Evolutionary conservation across 371 early-diverging fungal genomes (phyloP).

Genomic region (Choanephora cucurbitarum): DNA sequence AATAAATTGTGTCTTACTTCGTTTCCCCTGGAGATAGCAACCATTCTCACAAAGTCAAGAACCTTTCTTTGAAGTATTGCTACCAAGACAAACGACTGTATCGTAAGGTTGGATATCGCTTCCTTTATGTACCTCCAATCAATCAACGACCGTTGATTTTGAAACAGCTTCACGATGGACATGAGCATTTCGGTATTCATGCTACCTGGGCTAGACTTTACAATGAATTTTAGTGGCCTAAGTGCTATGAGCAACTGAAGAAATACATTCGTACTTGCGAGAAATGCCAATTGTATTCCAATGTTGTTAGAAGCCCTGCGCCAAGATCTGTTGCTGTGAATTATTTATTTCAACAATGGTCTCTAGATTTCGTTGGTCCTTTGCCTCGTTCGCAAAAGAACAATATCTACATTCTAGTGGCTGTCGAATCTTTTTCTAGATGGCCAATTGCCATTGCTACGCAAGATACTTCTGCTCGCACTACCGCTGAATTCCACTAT

Average conservation of each 20-base stretch:
- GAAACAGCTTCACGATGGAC: constrained; percentile 12
- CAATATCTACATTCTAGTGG: constrained; percentile 45
- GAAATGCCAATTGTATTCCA: neutral
- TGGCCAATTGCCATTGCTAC: constrained; percentile 45
- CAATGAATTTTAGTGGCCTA: constrained; percentile 7
- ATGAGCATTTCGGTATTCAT: constrained; percentile 11
- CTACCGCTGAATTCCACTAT: constrained; percentile 37
- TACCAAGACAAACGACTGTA: too few relatives aligned
- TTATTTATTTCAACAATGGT: constrained; percentile 30
- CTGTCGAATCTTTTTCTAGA: constrained; percentile 44
- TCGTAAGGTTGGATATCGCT: constrained; percentile 1
- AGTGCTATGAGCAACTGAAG: neutral
- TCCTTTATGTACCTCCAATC: constrained; percentile 2
- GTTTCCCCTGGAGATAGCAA: too few relatives aligned
- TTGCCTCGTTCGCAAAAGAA: constrained; percentile 14
- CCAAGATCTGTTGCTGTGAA: neutral
- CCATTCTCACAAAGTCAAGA: too few relatives aligned
- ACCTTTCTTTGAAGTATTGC: too few relatives aligned
- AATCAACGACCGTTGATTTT: neutral
- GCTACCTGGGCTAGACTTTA: constrained; percentile 7
- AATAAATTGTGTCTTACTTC: too few relatives aligned
- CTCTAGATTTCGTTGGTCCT: constrained; percentile 43
- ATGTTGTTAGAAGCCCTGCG: neutral
- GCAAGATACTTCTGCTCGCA: constrained; percentile 19
- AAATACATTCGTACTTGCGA: neutral